These are phyloP conservation scores for Cladosporium cucumerinum DNA, from an alignment of 2,329 filamentous ascomycete genomes.

Conservation along the genomic window DNA sequence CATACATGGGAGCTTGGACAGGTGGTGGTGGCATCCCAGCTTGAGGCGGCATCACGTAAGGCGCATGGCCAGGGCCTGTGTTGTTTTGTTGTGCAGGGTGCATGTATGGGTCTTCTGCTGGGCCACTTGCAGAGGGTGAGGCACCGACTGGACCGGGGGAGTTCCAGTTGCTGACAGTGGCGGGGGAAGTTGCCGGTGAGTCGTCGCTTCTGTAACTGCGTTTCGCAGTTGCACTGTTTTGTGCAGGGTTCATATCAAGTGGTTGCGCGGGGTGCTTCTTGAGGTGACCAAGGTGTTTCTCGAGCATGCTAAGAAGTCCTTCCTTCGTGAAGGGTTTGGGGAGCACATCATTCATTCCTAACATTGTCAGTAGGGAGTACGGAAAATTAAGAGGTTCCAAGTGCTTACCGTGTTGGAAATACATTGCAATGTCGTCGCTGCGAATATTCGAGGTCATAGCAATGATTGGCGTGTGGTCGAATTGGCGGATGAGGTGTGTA, in stretches of 20 bases:
- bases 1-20: conserved; percentile 32
- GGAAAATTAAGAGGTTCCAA: not conserved
- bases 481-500: conserved; percentile 86
- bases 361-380: not conserved
- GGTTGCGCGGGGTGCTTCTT: conserved; percentile 53
- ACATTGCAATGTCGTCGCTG: conserved; percentile 93
- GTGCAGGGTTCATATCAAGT: conserved; percentile 41
- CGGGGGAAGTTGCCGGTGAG: conserved; percentile 60
- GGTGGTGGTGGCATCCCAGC: conserved; percentile 6
- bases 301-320: conserved; percentile 74
- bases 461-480: conserved; percentile 81
- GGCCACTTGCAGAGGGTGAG: conserved; percentile 50
- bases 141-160: conserved; percentile 59
- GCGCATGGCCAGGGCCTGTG: conserved; percentile 31
- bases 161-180: conserved; percentile 60
- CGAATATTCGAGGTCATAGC: conserved; percentile 99
- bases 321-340: conserved; percentile 93
- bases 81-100: conserved; percentile 42
- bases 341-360: conserved; percentile 95
- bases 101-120: conserved; percentile 44
- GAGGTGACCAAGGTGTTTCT: conserved; percentile 82
- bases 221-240: conserved; percentile 50
- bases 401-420: conserved; percentile 85
- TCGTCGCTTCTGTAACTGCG: conserved; percentile 62
- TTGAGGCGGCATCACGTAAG: conserved; percentile 35